Conservation (phyloP, 1,284 basidiomycete species). For the Puccinia triticina region DNA sequence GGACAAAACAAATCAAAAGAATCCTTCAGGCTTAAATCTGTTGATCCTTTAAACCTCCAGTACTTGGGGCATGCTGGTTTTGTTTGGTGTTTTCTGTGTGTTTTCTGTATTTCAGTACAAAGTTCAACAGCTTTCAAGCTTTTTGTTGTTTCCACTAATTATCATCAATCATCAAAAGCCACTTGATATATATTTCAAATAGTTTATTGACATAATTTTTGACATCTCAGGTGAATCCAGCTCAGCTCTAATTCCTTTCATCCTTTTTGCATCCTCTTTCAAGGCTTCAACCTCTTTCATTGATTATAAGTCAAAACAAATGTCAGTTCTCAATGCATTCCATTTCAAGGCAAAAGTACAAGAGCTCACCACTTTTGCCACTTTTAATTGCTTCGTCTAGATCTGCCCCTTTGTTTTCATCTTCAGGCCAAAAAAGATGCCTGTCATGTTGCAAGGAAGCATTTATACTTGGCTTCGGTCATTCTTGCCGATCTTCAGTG, state of each 20-base stretch:
- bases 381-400: constrained; percentile 81
- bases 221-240: constrained; percentile 67
- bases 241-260: constrained; percentile 72
- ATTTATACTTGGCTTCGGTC: constrained; percentile 19
- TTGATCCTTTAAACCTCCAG: constrained; percentile 44
- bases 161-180: constrained; percentile 90
- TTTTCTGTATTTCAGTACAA: constrained; percentile 73
- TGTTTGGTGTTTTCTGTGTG: constrained; percentile 57
- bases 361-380: constrained; percentile 75
- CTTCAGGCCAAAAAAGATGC: constrained; percentile 85
- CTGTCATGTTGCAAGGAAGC: constrained; percentile 61
- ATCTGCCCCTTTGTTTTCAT: constrained; percentile 75
- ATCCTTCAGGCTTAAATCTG: constrained; percentile 28
- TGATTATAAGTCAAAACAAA: constrained; percentile 59
- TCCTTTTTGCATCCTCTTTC: constrained; percentile 84
- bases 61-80: not conserved
- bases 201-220: constrained; percentile 80
- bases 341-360: not conserved
- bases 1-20: constrained; percentile 47
- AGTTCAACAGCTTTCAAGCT: constrained; percentile 81
- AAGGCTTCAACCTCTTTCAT: constrained; percentile 87
- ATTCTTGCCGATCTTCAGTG: not conserved
- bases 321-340: not conserved
- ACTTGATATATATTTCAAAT: constrained; percentile 82
- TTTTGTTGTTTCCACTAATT: constrained; percentile 94